phyloP scores from a whole-genome alignment of 2,329 filamentous ascomycete genomes.

The Tolypocladium pustulatum region DNA sequence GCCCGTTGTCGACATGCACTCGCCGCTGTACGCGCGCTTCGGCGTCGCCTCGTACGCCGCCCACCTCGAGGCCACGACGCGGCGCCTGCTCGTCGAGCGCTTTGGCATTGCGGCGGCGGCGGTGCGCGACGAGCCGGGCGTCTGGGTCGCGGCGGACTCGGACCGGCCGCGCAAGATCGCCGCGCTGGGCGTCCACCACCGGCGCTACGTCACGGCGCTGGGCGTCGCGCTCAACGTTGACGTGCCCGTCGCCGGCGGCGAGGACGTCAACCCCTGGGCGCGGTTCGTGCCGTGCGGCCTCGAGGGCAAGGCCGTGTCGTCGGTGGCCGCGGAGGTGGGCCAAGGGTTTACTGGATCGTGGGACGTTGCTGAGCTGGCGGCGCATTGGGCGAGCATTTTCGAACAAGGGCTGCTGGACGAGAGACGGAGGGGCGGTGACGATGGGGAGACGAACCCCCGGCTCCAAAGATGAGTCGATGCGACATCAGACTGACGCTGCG shows the following conservation, averaged over 20 bases:
- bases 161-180: constrained; percentile 60
- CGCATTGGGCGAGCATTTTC: constrained; percentile 21
- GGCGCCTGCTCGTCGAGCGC: constrained; percentile 44
- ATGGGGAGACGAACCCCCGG: background rate
- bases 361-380: constrained; percentile 18
- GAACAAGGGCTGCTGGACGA: constrained; percentile 21
- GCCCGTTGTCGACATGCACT: constrained; percentile 73
- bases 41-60: constrained; percentile 68
- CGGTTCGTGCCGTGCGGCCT: constrained; percentile 88
- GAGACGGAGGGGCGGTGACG: background rate
- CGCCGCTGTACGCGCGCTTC: constrained; percentile 42
- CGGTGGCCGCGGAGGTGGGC: constrained; percentile 45
- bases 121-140: constrained; percentile 70
- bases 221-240: constrained; percentile 74
- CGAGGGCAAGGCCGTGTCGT: constrained; percentile 70
- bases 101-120: constrained; percentile 49
- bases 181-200: constrained; percentile 82
- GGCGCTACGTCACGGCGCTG: constrained; percentile 72
- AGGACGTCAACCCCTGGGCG: constrained; percentile 39
- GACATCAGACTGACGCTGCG: background rate
- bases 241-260: constrained; percentile 38
- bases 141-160: constrained; percentile 50
- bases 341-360: constrained; percentile 6
- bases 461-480: background rate
- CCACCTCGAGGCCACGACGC: constrained; percentile 66